Evolutionary conservation across 2,329 filamentous ascomycete species (phyloP).

Genomic region (Ceratocystis lukuohia): DNA sequence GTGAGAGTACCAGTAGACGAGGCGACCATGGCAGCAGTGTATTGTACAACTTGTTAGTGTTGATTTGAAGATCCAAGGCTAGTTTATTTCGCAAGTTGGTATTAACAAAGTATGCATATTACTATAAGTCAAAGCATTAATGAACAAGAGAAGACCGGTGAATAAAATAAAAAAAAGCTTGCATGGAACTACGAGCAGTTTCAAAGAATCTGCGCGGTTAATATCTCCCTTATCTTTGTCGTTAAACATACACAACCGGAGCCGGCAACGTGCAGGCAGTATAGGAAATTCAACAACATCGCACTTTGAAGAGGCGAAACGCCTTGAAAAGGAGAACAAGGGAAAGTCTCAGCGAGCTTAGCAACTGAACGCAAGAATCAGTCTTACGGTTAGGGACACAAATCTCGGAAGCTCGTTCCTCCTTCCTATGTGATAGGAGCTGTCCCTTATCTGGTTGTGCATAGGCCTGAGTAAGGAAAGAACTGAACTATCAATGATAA

Average conservation of each 20-base stretch:
- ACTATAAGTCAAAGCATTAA: neutral
- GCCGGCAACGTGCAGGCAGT: neutral
- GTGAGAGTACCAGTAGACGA: slow-evolving; percentile 4
- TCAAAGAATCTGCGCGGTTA: neutral
- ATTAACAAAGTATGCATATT: neutral
- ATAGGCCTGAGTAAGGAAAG: no score
- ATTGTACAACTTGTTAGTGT: neutral
- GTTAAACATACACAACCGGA: neutral
- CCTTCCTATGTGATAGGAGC: no score
- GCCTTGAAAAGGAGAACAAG: no score
- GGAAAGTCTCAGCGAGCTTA: neutral
- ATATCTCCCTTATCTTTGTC: neutral
- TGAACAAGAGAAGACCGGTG: neutral
- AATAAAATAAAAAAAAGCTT: neutral
- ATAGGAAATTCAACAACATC: no score
- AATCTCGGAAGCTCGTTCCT: no score
- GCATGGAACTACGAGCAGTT: neutral
- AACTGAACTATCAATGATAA: neutral
- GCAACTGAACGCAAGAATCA: no score
- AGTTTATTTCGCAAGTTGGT: neutral
- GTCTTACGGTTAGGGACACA: no score
- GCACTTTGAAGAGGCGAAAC: no score
- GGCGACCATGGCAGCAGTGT: slow-evolving; percentile 6
- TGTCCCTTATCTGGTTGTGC: no score
- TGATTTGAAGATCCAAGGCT: neutral